Base-by-base conservation (phyloP, 1,284 basidiomycete genomes). In the Cutaneotrichosporon cutaneum region DNA sequence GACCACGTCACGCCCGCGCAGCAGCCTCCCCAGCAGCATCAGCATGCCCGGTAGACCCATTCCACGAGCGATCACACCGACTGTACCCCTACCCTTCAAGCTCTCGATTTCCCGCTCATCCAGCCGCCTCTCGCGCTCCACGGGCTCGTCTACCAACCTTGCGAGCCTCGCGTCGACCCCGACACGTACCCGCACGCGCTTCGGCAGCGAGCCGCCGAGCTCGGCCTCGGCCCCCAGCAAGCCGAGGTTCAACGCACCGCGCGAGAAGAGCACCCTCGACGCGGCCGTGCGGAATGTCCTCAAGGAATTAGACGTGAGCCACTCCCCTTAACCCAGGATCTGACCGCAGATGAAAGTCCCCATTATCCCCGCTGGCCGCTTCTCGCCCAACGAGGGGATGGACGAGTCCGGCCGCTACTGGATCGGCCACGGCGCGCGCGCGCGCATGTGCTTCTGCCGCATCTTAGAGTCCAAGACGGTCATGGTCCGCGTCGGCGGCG, bases 401-500 rank as follows among this genome's bases (percentile, higher is more conserved):
- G 92, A 94, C 74, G 88, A 92, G 77, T 92, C 90, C 63, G 93
- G 93, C 18, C 92, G 92, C 73, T 96, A 96, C 75, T 94, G 91
- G 91, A 95, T 96, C 70, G 93, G 93, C 11, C 87, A 90, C 66
- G 86, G 89, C 66, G 89, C 92, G 56, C 86, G 72, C 4, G 78
- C 92, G 2, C 92, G 88, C 74, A 82, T 94, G 21, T 78, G 90
- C 76, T 95, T 94, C 76, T 94, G 92, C 77, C 85, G 93, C 22
- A 94, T 95, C 60, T 80, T 95, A 36, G 86, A 91, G n/a, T 92
- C 90, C 3, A 88, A 91, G 68, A 94, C 90, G 0, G 93, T 95
- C 64, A 95, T 96, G 93, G 92, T 96, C 45, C 86, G 92, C 63
- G 90, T 94, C 18, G 92, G 93, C 32, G 93, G 93, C 51, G 93